phyloP scores from a whole-genome alignment of 2,329 filamentous ascomycete genomes.

The Aspergillus aculeatus region DNA sequence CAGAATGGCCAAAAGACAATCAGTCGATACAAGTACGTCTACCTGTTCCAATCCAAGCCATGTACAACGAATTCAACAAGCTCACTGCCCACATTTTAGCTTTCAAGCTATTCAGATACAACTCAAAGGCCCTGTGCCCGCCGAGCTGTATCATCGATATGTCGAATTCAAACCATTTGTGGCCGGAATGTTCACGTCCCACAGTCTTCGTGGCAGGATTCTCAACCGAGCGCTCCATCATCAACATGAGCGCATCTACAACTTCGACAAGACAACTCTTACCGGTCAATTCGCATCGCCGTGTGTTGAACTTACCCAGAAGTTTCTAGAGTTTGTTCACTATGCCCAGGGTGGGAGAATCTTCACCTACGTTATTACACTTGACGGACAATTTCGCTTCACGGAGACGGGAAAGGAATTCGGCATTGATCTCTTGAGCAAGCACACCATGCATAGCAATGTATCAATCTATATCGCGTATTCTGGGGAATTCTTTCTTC shows the following conservation, averaged over 20 bases:
- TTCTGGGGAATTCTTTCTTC: slow-evolving; percentile 89
- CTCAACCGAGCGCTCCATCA: slow-evolving; percentile 84
- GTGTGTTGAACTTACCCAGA: slow-evolving; percentile 67
- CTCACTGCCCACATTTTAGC: slow-evolving; percentile 45
- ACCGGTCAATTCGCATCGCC: slow-evolving; percentile 68
- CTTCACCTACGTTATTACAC: slow-evolving; percentile 87
- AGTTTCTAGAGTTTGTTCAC: slow-evolving; percentile 83
- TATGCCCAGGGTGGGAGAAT: slow-evolving; percentile 82
- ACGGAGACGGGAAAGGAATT: slow-evolving; percentile 96
- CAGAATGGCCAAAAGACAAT: slow-evolving; percentile 55
- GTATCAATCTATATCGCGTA: slow-evolving; percentile 89
- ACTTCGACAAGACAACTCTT: slow-evolving; percentile 74
- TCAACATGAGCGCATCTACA: slow-evolving; percentile 86
- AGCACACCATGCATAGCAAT: slow-evolving; percentile 96
- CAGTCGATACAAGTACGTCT: slow-evolving; percentile 72
- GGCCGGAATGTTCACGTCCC: slow-evolving; percentile 78
- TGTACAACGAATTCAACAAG: background rate
- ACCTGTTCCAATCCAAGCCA: background rate
- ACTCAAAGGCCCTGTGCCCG: slow-evolving; percentile 76
- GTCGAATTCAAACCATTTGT: slow-evolving; percentile 92
- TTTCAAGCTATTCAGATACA: slow-evolving; percentile 95
- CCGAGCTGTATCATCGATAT: slow-evolving; percentile 81
- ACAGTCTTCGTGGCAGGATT: slow-evolving; percentile 74
- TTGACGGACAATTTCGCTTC: slow-evolving; percentile 84
- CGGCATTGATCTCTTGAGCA: slow-evolving; percentile 86